Evolutionary conservation across 768 basidiomycete genomes (phyloP).

Genomic region (Boletus rufocinnamomeus): DNA sequence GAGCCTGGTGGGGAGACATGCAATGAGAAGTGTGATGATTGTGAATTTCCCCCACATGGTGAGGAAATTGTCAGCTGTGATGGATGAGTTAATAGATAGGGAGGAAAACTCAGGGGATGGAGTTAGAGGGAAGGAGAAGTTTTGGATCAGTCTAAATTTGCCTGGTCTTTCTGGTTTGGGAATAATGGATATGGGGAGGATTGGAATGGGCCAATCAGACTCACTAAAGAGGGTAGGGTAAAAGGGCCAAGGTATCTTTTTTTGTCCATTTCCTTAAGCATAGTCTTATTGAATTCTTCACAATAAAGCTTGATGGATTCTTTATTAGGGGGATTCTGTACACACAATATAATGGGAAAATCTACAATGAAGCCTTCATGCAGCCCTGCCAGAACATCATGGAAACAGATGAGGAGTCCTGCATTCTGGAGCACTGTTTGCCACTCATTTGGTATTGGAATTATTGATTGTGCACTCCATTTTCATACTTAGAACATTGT

Average conservation of each 20-base stretch:
- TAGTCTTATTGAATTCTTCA: background rate
- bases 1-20: background rate
- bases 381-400: background rate
- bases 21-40: background rate
- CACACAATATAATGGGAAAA: background rate
- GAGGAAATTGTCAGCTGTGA: background rate
- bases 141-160: background rate
- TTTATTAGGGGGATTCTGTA: background rate
- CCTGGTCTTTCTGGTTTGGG: background rate
- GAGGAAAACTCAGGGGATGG: accelerated
- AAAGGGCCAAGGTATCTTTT: background rate
- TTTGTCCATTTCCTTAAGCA: background rate
- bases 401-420: accelerated
- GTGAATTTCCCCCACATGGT: background rate
- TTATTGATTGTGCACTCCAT: too few species aligned
- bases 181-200: background rate
- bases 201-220: background rate
- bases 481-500: too few species aligned
- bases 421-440: accelerated
- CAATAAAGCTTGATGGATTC: accelerated
- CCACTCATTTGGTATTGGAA: background rate
- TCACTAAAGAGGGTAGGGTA: too few species aligned
- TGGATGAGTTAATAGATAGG: background rate
- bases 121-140: background rate
- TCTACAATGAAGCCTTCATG: background rate